A percentile compares a stretch with the other conserved stretches of the same genome.
These are phyloP conservation scores for Russula olivacea DNA, from an alignment of 768 basidiomycete species.

Conservation along the genomic window DNA sequence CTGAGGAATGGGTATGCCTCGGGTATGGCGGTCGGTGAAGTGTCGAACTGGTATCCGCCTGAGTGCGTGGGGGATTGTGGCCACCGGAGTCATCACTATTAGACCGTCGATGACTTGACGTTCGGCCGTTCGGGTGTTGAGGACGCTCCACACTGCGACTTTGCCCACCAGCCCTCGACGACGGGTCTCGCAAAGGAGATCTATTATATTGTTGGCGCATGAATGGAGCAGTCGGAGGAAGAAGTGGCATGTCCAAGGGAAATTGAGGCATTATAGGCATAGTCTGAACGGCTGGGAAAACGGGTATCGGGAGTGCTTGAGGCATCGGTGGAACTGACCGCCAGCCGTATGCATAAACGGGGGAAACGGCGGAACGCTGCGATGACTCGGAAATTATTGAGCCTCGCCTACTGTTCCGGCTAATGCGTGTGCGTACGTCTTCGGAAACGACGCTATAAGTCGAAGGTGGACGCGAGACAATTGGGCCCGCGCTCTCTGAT, in stretches of 20 bases:
- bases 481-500: constrained; percentile 13
- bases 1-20: background rate
- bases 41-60: background rate
- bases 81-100: constrained; percentile 19
- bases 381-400: constrained; percentile 21
- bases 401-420: constrained; percentile 12
- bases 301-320: constrained; percentile 17
- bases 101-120: constrained; percentile 21
- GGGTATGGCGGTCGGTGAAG: background rate
- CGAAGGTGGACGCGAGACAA: constrained; percentile 12
- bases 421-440: constrained; percentile 12
- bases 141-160: constrained; percentile 23
- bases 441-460: constrained; percentile 17
- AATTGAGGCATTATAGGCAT: constrained; percentile 23
- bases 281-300: constrained; percentile 14
- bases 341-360: constrained; percentile 17
- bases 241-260: constrained; percentile 25
- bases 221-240: constrained; percentile 26
- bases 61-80: background rate
- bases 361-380: constrained; percentile 8
- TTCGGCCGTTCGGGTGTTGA: background rate
- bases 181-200: constrained; percentile 15
- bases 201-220: constrained; percentile 24
- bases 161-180: background rate
- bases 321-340: constrained; percentile 13